Conservation (phyloP, 352 stramenopile genomes). For the Phytophthora hybrid region DNA sequence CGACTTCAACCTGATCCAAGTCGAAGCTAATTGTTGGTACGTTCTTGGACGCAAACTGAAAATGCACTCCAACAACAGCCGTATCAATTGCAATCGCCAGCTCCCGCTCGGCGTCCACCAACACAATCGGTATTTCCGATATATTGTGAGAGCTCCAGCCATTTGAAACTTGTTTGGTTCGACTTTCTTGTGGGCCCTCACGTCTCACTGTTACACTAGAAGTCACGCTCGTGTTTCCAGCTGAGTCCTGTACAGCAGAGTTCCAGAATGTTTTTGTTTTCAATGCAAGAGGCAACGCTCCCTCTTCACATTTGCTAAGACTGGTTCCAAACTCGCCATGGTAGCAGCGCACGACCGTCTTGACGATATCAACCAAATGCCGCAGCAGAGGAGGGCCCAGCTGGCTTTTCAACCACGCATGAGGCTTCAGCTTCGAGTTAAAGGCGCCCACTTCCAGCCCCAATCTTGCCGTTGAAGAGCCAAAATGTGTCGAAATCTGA, state of each 20-base stretch:
- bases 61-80: constrained; percentile 4
- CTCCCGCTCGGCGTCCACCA: neutral
- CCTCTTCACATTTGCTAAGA: neutral
- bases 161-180: neutral
- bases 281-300: neutral
- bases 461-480: neutral
- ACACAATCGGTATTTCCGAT: neutral
- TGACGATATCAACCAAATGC: neutral
- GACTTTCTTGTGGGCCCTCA: neutral
- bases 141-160: neutral
- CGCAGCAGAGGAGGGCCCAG: neutral
- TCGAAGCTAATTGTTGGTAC: neutral
- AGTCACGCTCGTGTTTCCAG: neutral
- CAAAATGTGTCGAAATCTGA: neutral
- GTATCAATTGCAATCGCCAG: neutral
- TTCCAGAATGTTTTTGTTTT: neutral
- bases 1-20: neutral
- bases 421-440: neutral
- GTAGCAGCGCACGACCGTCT: constrained; percentile 2
- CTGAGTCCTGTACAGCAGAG: neutral
- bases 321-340: neutral
- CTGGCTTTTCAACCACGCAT: neutral
- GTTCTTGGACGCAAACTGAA: constrained; percentile 9
- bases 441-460: neutral
- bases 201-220: neutral